Base-by-base conservation (phyloP, 2,329 filamentous ascomycete genomes). In the Trichoderma sp. region DNA sequence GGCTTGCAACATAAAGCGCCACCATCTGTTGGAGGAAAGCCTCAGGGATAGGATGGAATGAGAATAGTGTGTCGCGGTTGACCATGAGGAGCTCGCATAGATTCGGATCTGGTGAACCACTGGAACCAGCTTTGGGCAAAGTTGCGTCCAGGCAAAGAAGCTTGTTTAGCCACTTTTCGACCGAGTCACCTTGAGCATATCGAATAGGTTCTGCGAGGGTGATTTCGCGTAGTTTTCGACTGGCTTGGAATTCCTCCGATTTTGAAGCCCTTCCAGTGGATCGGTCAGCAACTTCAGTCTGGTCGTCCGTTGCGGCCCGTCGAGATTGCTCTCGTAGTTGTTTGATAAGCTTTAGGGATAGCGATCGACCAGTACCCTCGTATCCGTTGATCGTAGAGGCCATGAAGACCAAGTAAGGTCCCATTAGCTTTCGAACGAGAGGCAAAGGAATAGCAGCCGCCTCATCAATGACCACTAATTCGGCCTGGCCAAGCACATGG, bases 351-450 rank as follows among this genome's bases (percentile, higher is more conserved):
- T 99, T 99, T 69, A 99, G 85, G 0, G 96, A 98, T 6, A 99
- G 87, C 1, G 96, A 98, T 72, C 96, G 90, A 53, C 96, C 96
- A 7, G 96, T 99, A 71, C 96, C 96, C 84, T 99, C 96, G 80
- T 99, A 99, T 72, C 96, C 96, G 79, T 98, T 98, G 84, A 99
- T 98, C 2, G 96, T 99, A 0, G 96, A 99, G 1, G 97, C 94
- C 96, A 99, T 98, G 83, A 99, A 99, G 9, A 98, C 94, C 47
- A 99, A 86, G 81, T 99, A 99, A 15, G 95, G 95, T 0, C 96
- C 96, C 89, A 99, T 95, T 53, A 99, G 86, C 83, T 98, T 98
- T 76, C 92, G 89, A 8, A 99, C 96, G 3, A 98, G 85, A 0
- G 96, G 96, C 12, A 99, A 83, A 14, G 97, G 96, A 74, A 99